Percentiles rank a stretch among this genome's conserved stretches.
These are phyloP conservation scores for Kodamaea anthophila DNA, from an alignment of 1,139 yeast genomes.

Conservation along the genomic window DNA sequence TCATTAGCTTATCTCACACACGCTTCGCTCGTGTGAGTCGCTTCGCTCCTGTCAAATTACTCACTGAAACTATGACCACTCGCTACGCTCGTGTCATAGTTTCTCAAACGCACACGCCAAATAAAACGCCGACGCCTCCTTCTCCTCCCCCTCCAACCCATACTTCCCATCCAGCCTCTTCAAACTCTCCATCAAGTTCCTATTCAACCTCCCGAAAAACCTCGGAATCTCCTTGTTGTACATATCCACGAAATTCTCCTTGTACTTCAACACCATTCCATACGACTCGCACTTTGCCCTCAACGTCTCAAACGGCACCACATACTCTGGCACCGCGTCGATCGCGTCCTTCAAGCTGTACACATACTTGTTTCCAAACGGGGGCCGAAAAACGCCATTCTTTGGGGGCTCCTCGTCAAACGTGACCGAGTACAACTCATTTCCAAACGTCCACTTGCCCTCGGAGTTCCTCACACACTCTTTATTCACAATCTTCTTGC, in stretches of 20 bases:
- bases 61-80: too few relatives aligned
- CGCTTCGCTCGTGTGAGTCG: too few relatives aligned
- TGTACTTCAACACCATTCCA: constrained; percentile 65
- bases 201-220: constrained; percentile 54
- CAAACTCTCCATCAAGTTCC: constrained; percentile 64
- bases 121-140: constrained; percentile 83
- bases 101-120: constrained; percentile 76
- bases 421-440: constrained; percentile 70
- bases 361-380: constrained; percentile 79
- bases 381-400: constrained; percentile 64
- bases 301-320: constrained; percentile 91
- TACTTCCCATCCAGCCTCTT: constrained; percentile 69
- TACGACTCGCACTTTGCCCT: constrained; percentile 79
- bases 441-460: constrained; percentile 74
- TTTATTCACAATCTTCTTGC: constrained; percentile 49
- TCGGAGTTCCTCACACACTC: constrained; percentile 25
- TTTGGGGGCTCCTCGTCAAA: constrained; percentile 72
- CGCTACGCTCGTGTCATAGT: constrained; percentile 8
- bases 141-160: constrained; percentile 86
- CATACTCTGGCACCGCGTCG: constrained; percentile 93
- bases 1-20: too few relatives aligned
- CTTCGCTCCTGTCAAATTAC: too few relatives aligned
- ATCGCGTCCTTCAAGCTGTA: constrained; percentile 89
- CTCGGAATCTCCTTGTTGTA: constrained; percentile 74
- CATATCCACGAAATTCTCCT: constrained; percentile 75